Evolutionary conservation across 352 stramenopile genomes (phyloP).

Genomic region (Phytophthora sp.): DNA sequence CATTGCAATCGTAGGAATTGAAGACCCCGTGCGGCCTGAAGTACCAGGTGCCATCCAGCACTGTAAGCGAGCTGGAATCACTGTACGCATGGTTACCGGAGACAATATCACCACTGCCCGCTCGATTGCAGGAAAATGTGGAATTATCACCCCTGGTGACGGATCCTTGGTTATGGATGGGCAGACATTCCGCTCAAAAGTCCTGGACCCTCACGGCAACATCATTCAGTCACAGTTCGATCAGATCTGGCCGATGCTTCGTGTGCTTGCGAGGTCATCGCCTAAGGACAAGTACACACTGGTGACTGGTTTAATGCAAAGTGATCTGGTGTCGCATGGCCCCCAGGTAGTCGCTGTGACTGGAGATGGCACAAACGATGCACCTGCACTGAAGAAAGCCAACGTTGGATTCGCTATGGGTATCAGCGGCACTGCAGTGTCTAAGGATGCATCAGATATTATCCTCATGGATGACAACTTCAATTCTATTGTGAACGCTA

Average conservation of each 20-base stretch:
- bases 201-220: slow-evolving; percentile 50
- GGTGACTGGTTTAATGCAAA: slow-evolving; percentile 57
- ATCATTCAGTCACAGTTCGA: slow-evolving; percentile 61
- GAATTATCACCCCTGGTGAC: slow-evolving; percentile 41
- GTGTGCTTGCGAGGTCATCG: slow-evolving; percentile 52
- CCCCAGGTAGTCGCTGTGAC: slow-evolving; percentile 93
- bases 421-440: slow-evolving; percentile 92
- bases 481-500: slow-evolving; percentile 94
- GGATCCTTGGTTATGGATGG: slow-evolving; percentile 60
- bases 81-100: slow-evolving; percentile 44
- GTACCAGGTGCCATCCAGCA: not conserved
- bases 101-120: slow-evolving; percentile 52
- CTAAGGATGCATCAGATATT: slow-evolving; percentile 95
- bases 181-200: slow-evolving; percentile 44
- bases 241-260: slow-evolving; percentile 65
- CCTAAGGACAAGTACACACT: slow-evolving; percentile 67
- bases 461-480: slow-evolving; percentile 97
- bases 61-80: slow-evolving; percentile 6
- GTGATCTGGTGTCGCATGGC: slow-evolving; percentile 42
- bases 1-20: slow-evolving; percentile 4
- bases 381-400: slow-evolving; percentile 92
- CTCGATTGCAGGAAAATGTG: slow-evolving; percentile 48
- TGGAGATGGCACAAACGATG: slow-evolving; percentile 96
- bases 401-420: slow-evolving; percentile 97
- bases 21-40: slow-evolving; percentile 5